Evolutionary conservation across 2,329 filamentous ascomycete genomes (phyloP), one percentile per base, ranked within the genome.

Genomic region (Verticillium klebahnii): DNA sequence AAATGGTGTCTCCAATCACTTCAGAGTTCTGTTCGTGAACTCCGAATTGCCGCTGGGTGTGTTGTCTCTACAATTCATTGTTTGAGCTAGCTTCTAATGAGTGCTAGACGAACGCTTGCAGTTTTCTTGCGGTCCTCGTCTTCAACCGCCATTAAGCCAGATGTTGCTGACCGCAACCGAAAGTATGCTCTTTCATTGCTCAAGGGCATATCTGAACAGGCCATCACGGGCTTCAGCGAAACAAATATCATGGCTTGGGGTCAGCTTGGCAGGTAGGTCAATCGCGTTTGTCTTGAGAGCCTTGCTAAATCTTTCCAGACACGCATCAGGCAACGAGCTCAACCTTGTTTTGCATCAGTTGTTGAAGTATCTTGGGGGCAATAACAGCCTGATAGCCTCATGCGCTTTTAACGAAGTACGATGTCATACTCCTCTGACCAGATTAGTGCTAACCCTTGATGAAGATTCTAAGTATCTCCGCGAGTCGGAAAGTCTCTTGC

Each of bases 191-290:
- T 97, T 7, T 85, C 89, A 34, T 85, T 91, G 67, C 78, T 98
- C 11, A 89, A 88, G 65, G 85, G 81, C 4, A 80, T 96, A 12
- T 91, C 90, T 1, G 88, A 91, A 56, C 88, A 88, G 62, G 85
- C 87, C 60, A 80, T 86, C 8, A 75, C 87, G 5, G 82, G 87
- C 63, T 77, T 93, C 55, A 89, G 93, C 58, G 94, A 98, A 74
- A 93, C 92, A 19, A 89, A 91, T 66, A 89, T 98, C 62, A 80
- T 95, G 75, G 90, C 91, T 15, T 93, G 94, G 85, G 90, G 90
- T n/a, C 89, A 92, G 70, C 81, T 97, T 57, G 94, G 92, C 64
- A 83, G 85, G 84, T 88, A 77, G 68, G 78, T 71, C 8, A n/a
- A 52, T 32, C 19, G 9, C 19, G 17, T 5, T 25, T n/a, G 19